Evolutionary conservation across 2,329 filamentous ascomycete genomes (phyloP).

Genomic region (Aspergillus pseudonomiae): DNA sequence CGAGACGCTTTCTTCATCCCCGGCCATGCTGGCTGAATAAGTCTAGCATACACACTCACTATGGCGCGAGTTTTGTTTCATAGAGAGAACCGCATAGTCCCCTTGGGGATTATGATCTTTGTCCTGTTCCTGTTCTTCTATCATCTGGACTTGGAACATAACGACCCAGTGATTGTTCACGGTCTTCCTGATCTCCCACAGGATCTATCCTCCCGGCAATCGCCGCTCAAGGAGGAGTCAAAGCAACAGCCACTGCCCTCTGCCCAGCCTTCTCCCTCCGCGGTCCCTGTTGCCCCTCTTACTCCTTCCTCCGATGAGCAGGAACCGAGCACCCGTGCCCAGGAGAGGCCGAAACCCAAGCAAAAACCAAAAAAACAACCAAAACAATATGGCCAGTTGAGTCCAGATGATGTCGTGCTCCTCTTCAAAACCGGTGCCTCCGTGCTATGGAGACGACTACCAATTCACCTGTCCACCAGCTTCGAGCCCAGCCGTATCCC

Average conservation of each 20-base stretch:
- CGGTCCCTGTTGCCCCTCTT: not conserved
- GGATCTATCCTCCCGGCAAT: not conserved
- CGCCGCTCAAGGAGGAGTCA: not conserved
- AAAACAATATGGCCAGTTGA: not conserved
- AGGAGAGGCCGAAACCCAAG: not conserved
- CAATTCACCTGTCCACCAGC: slow-evolving; percentile 30
- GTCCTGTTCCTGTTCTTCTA: slow-evolving; percentile 27
- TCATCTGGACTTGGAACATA: slow-evolving; percentile 27
- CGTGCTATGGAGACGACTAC: slow-evolving; percentile 29
- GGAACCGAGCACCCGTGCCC: not conserved
- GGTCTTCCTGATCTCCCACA: not conserved
- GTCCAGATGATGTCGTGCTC: slow-evolving; percentile 5
- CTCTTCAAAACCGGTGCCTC: slow-evolving; percentile 32
- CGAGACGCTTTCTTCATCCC: not conserved
- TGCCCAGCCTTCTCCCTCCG: not conserved
- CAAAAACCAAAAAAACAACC: not conserved
- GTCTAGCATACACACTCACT: slow-evolving; percentile 1
- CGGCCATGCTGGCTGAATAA: not conserved
- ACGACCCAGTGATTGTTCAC: not conserved
- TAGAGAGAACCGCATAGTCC: slow-evolving; percentile 29
- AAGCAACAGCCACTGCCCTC: slow-evolving; percentile 1
- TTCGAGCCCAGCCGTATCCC: slow-evolving; percentile 27
- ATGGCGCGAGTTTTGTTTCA: slow-evolving; percentile 22
- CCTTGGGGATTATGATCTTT: slow-evolving; percentile 27
- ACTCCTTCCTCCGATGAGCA: not conserved